A percentile compares a stretch with the other conserved stretches of the same genome.
Conservation (phyloP, 495 filamentous ascomycete species). For the Durotheca rogersii region DNA sequence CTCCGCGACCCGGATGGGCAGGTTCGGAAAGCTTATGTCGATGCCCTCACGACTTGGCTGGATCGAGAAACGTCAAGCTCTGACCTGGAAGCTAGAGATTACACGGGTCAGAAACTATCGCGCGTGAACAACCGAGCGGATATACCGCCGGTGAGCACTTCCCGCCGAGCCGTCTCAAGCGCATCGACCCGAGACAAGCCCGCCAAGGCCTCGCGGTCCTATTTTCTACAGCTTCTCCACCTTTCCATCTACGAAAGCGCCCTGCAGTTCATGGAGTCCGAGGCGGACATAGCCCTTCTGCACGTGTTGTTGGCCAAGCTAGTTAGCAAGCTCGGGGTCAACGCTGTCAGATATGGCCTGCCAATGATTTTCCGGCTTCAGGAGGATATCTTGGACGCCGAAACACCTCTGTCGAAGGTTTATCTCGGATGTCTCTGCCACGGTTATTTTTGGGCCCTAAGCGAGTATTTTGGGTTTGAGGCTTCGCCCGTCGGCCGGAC, state of each 20-base stretch:
- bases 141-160: constrained; percentile 34
- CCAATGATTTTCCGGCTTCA: constrained; percentile 88
- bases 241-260: constrained; percentile 84
- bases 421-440: constrained; percentile 80
- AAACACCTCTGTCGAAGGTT: constrained; percentile 63
- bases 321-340: constrained; percentile 76
- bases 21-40: constrained; percentile 79
- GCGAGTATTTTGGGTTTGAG: constrained; percentile 76
- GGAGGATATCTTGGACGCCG: constrained; percentile 71
- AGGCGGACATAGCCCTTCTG: constrained; percentile 70
- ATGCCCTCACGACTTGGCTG: constrained; percentile 80
- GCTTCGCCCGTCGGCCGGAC: constrained; percentile 62
- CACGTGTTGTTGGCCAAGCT: constrained; percentile 73
- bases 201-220: constrained; percentile 55
- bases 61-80: constrained; percentile 70
- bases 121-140: constrained; percentile 40
- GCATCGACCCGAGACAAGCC: constrained; percentile 61
- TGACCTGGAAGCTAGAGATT: constrained; percentile 63
- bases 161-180: constrained; percentile 69
- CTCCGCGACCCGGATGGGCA: constrained; percentile 71
- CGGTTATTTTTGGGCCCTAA: constrained; percentile 80
- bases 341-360: constrained; percentile 72
- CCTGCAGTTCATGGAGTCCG: constrained; percentile 65
- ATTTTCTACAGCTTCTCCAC: constrained; percentile 81
- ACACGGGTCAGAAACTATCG: constrained; percentile 46